These are phyloP conservation scores for Populus deltoides DNA, from an alignment of 345 rosid species.

Conservation along the genomic window DNA sequence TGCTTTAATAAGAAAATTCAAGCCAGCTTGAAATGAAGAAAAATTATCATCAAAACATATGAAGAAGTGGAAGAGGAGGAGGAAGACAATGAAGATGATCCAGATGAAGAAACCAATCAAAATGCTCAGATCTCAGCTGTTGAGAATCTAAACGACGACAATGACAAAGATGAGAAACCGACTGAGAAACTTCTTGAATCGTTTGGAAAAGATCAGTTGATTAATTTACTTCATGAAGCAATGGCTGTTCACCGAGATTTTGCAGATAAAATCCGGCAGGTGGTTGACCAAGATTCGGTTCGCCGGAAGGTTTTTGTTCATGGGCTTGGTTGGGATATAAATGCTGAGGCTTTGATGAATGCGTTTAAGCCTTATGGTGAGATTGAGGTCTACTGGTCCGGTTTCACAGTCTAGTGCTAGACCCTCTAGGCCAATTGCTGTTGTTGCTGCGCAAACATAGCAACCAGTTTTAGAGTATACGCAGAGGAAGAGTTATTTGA, in stretches of 20 bases:
- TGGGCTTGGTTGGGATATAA: conserved; percentile 61
- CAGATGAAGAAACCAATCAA: conserved; percentile 1
- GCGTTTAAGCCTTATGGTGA: conserved; percentile 47
- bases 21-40: no score
- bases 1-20: no score
- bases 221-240: conserved; percentile 37
- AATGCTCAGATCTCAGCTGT: conserved; percentile 11
- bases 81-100: conserved; percentile 21
- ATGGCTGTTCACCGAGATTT: conserved; percentile 33
- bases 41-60: neutral
- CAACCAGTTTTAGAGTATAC: conserved; percentile 32
- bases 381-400: conserved; percentile 50
- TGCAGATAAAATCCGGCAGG: conserved; percentile 32
- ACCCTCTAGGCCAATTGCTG: conserved; percentile 3
- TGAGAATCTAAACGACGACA: neutral
- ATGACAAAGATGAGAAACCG: conserved; percentile 39
- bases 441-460: conserved; percentile 7
- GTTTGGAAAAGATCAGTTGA: conserved; percentile 40
- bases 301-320: conserved; percentile 56
- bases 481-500: conserved; percentile 51
- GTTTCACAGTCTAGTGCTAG: conserved; percentile 1
- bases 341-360: conserved; percentile 33
- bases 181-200: conserved; percentile 44
- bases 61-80: conserved; percentile 20
- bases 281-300: conserved; percentile 46